Base-by-base conservation (phyloP, 2,329 filamentous ascomycete species). In the Colletotrichum lupini region DNA sequence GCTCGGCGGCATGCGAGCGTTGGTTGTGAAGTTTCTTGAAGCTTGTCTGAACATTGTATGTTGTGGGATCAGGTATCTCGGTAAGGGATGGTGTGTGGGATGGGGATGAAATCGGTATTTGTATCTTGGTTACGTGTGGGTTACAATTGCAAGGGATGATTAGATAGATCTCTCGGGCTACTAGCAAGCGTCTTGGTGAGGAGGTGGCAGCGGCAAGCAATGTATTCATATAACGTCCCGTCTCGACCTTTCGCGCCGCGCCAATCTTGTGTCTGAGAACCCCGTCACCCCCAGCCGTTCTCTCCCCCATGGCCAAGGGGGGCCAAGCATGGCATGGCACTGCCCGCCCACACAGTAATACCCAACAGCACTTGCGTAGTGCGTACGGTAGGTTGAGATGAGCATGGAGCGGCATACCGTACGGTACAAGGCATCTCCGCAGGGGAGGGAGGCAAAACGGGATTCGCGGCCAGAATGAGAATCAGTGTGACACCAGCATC, bases 1-100 rank as follows among this genome's bases (percentile, higher is more conserved):
- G 75, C 75, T 79, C 32, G 80, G 80, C 67, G 82, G 79, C 55
- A 81, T 79, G 59, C 77, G 80, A 46, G 81, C 80, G 28, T 81
- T 78, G 28, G 81, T 80, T 57, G 82, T 81, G 76, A 83, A 82
- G 58, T 75, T 72, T 69, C 80, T 77, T 1, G 77, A 75, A 26
- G 71, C 67, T 65, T 74, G 71, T 24, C 56, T 61, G 61, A 67
- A 70, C 74, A 75, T 75, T 11, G 63, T 72, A 30, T 58, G 14
- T 30, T 30, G 8, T 16, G 22, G 19, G 32, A 26, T 19, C 14
- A 42, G 37, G 37, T 26, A 35, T 26, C 8, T 30, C 46, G 7
- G 6, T 35, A 4, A 22, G 42, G 5, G 59, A 30, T 16, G 14
- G 59, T 37, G 67, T 52, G 67, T 52, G 55, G 56, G 42, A 35